Conservation (phyloP, 176 grass and related monocot species). For the Bolboschoenus planiculmis region DNA sequence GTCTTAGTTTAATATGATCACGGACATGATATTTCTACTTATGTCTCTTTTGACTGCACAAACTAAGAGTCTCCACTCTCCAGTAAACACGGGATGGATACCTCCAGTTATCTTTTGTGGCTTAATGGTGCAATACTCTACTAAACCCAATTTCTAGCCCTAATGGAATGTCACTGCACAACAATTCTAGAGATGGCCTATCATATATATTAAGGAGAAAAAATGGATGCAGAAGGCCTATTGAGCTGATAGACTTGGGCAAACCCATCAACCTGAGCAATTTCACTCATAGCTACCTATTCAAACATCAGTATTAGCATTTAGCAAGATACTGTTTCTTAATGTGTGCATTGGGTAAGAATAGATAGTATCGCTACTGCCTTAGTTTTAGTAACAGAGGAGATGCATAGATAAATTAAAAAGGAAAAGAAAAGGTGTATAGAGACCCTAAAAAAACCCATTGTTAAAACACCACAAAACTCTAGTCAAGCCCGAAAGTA, state of each 20-base stretch:
- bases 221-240: background rate
- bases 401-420: background rate
- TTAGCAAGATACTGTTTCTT: no score
- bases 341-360: background rate
- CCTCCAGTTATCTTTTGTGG: background rate
- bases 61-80: background rate
- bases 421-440: background rate
- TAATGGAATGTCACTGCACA: background rate
- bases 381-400: background rate
- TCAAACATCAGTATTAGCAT: background rate
- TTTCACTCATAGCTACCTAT: background rate
- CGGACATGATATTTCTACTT: background rate
- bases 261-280: background rate
- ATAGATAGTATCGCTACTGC: background rate
- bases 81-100: background rate
- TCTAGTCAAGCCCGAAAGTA: background rate
- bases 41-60: conserved; percentile 12
- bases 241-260: background rate
- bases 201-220: background rate
- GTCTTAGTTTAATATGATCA: conserved; percentile 14
- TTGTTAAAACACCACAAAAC: background rate
- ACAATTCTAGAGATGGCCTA: background rate
- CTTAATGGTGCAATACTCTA: background rate
- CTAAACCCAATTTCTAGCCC: background rate
- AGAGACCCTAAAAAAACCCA: background rate